Percentiles rank a stretch among this genome's conserved stretches.
Evolutionary conservation across 75 land plant genomes (phyloP).

Genomic region (Pseudotsuga menziesii): DNA sequence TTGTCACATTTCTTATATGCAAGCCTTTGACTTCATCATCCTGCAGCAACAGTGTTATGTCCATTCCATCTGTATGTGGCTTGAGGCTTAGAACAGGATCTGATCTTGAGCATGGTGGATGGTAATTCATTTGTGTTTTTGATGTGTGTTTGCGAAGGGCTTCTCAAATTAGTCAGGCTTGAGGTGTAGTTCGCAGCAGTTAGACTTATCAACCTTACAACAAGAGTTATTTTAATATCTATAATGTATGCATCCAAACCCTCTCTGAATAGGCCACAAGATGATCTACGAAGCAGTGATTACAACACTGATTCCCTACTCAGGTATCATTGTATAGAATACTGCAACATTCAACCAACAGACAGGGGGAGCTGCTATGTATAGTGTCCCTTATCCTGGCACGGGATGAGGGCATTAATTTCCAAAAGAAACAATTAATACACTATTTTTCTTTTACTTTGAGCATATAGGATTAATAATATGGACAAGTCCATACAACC

Average conservation of each 20-base stretch:
- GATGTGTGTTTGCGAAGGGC: background rate
- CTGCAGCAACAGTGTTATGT: conserved; percentile 14
- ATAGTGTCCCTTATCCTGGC: no score
- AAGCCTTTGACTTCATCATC: conserved; percentile 12
- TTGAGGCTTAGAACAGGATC: conserved; percentile 7
- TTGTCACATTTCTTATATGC: conserved; percentile 12
- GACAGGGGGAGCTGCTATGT: no score
- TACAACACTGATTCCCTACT: no score
- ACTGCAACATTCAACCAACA: no score
- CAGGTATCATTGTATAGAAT: no score
- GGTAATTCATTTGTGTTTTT: conserved; percentile 18
- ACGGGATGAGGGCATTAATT: no score
- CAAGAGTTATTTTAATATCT: background rate
- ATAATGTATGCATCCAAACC: background rate
- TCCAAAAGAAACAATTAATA: no score
- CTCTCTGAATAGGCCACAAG: background rate
- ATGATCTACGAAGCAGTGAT: conserved; percentile 22
- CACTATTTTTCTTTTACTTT: no score
- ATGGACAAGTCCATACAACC: no score
- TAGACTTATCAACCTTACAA: background rate
- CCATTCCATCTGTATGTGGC: conserved; percentile 18
- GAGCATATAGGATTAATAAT: no score
- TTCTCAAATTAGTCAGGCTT: background rate
- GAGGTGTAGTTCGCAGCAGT: background rate
- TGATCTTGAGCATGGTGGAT: conserved; percentile 18